These are phyloP conservation scores for Earliella scabrosa DNA, from an alignment of 1,284 basidiomycete genomes.

Conservation along the genomic window DNA sequence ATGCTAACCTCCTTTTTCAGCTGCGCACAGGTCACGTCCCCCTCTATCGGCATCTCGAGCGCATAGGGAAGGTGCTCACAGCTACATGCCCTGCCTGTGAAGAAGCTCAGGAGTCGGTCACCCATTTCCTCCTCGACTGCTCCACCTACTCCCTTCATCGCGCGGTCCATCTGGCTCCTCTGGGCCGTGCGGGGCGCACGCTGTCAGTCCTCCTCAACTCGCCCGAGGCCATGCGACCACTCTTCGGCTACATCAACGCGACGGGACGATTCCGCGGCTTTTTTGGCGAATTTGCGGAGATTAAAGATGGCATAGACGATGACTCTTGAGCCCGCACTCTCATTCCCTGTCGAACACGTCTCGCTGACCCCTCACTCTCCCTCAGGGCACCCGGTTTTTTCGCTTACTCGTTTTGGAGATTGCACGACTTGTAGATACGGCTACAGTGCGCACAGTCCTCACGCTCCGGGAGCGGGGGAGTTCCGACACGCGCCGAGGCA, in stretches of 20 bases:
- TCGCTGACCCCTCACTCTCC: no score
- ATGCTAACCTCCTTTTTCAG: slow-evolving; percentile 31
- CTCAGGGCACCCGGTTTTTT: no score
- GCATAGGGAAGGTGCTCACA: slow-evolving; percentile 22
- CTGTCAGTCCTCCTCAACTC: slow-evolving; percentile 2
- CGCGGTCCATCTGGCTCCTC: slow-evolving; percentile 5
- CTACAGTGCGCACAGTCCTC: no score
- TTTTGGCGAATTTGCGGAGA: no score
- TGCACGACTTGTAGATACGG: no score
- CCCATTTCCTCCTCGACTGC: slow-evolving; percentile 33
- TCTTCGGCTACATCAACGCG: slow-evolving; percentile 6
- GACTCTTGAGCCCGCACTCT: no score
- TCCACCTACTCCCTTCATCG: slow-evolving; percentile 8
- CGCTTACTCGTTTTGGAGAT: no score
- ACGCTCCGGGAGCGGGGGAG: no score
- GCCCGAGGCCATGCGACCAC: background rate
- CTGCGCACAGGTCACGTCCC: slow-evolving; percentile 34
- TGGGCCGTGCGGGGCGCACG: slow-evolving; percentile 2
- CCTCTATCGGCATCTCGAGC: slow-evolving; percentile 31
- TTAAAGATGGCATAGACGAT: no score
- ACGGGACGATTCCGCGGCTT: background rate
- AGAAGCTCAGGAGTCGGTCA: slow-evolving; percentile 24
- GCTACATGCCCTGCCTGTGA: slow-evolving; percentile 31
- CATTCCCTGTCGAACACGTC: no score
- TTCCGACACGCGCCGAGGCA: no score